phyloP scores from a whole-genome alignment of 192 early-diverging fungal species.

The Gryganskiella cystojenkinii region DNA sequence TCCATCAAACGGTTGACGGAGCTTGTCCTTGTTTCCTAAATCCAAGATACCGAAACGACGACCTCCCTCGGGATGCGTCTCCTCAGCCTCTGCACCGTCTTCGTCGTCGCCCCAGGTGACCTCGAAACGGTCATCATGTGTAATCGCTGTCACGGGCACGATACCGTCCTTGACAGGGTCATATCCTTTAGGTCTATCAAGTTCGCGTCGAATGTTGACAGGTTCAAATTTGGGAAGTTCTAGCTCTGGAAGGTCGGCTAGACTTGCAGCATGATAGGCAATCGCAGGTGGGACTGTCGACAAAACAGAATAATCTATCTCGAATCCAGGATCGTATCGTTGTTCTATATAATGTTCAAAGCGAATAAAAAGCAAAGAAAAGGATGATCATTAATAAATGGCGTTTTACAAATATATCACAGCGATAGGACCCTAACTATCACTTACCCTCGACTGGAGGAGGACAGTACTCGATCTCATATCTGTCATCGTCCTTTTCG shows the following conservation, averaged over 20 bases:
- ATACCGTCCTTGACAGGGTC: not conserved
- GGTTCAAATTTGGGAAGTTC: slow-evolving; percentile 6
- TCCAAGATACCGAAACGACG: slow-evolving; percentile 40
- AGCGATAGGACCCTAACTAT: not conserved
- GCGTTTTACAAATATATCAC: not conserved
- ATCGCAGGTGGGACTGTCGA: slow-evolving; percentile 14
- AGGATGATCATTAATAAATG: not conserved
- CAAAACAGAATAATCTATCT: slow-evolving; percentile 18
- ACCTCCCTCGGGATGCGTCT: slow-evolving; percentile 7
- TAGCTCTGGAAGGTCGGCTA: slow-evolving; percentile 11
- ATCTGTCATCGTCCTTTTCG: slow-evolving; percentile 23
- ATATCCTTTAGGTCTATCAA: no score
- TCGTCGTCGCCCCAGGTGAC: slow-evolving; percentile 27
- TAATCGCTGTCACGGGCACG: slow-evolving; percentile 22
- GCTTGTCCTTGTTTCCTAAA: slow-evolving; percentile 23
- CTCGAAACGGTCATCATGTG: slow-evolving; percentile 15
- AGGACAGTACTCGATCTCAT: slow-evolving; percentile 45
- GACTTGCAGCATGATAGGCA: slow-evolving; percentile 12
- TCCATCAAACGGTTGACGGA: slow-evolving; percentile 40
- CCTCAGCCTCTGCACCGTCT: not conserved
- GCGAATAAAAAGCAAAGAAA: not conserved
- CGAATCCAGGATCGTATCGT: slow-evolving; percentile 37
- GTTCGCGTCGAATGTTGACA: slow-evolving; percentile 6
- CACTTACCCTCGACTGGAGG: slow-evolving; percentile 24
- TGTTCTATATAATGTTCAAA: slow-evolving; percentile 12